Conservation (phyloP, 441 rosid species). For the Populus hybrid region DNA sequence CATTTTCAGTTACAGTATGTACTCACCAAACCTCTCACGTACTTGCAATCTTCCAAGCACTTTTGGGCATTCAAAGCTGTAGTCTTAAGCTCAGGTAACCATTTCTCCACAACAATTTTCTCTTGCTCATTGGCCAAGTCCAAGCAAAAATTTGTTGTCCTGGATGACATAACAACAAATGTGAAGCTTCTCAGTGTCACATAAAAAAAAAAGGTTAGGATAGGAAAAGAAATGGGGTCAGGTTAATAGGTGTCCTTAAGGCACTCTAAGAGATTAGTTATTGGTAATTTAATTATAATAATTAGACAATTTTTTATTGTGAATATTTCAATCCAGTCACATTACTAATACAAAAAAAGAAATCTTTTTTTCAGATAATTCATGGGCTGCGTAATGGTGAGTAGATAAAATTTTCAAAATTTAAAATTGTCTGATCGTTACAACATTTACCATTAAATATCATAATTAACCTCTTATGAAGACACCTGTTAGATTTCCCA, state of each 20-base stretch:
- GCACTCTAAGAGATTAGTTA: neutral
- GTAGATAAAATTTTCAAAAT: neutral
- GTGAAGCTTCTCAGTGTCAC: conserved; percentile 8
- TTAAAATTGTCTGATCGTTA: neutral
- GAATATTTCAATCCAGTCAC: neutral
- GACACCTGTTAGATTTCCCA: neutral
- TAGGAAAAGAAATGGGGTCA: neutral
- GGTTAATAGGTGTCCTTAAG: neutral
- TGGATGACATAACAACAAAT: conserved; percentile 28
- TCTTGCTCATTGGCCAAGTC: conserved; percentile 87
- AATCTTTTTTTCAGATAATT: neutral
- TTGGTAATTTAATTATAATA: neutral
- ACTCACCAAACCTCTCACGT: conserved; percentile 82
- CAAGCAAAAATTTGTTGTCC: conserved; percentile 79
- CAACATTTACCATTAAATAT: neutral
- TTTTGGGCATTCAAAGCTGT: conserved; percentile 67
- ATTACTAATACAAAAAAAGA: neutral
- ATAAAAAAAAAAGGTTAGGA: neutral
- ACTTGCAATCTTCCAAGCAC: conserved; percentile 71
- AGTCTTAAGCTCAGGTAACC: conserved; percentile 85
- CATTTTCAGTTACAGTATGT: conserved; percentile 5
- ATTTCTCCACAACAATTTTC: conserved; percentile 61
- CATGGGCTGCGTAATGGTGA: neutral
- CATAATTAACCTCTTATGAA: neutral
- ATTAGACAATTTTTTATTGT: neutral